These are phyloP conservation scores for Orbilia quercus DNA, from an alignment of 2,329 filamentous ascomycete genomes.

Conservation along the genomic window DNA sequence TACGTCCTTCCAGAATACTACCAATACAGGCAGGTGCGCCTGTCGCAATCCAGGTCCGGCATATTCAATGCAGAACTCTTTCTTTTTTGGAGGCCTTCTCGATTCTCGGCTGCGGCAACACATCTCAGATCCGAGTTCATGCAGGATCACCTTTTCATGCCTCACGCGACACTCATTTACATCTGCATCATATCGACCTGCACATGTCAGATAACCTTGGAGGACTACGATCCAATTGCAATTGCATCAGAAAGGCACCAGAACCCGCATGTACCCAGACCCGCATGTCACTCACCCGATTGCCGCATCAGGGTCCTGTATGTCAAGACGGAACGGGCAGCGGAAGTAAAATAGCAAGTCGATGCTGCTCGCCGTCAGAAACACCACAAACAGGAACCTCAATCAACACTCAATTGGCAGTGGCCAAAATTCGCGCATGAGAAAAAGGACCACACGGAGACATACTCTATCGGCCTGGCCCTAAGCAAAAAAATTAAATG, in stretches of 20 bases:
- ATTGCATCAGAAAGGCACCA: slow-evolving; percentile 9
- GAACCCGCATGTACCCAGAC: slow-evolving; percentile 19
- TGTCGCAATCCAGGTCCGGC: slow-evolving; percentile 26
- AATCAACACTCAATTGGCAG: slow-evolving; percentile 24
- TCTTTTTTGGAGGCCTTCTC: not conserved
- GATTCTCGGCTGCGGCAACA: slow-evolving; percentile 42
- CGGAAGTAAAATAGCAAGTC: slow-evolving; percentile 38
- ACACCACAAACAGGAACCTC: slow-evolving; percentile 2
- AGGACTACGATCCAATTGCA: too few species aligned
- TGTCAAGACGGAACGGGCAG: slow-evolving; percentile 24
- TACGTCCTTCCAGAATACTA: slow-evolving; percentile 26
- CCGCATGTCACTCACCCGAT: slow-evolving; percentile 41
- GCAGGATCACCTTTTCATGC: slow-evolving; percentile 10
- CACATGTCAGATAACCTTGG: slow-evolving; percentile 34
- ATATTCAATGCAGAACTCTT: slow-evolving; percentile 15
- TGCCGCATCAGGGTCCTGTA: slow-evolving; percentile 50
- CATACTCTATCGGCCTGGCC: slow-evolving; percentile 7
- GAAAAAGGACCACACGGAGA: slow-evolving; percentile 35
- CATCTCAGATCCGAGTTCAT: slow-evolving; percentile 15
- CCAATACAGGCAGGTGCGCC: slow-evolving; percentile 39
- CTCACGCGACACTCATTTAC: slow-evolving; percentile 17
- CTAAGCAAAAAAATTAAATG: not conserved
- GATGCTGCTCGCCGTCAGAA: slow-evolving; percentile 9
- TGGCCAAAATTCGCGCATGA: slow-evolving; percentile 44
- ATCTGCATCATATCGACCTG: slow-evolving; percentile 11